phyloP scores from a whole-genome alignment of 2,329 filamentous ascomycete genomes.

The Torrubiellomyces zombiae region DNA sequence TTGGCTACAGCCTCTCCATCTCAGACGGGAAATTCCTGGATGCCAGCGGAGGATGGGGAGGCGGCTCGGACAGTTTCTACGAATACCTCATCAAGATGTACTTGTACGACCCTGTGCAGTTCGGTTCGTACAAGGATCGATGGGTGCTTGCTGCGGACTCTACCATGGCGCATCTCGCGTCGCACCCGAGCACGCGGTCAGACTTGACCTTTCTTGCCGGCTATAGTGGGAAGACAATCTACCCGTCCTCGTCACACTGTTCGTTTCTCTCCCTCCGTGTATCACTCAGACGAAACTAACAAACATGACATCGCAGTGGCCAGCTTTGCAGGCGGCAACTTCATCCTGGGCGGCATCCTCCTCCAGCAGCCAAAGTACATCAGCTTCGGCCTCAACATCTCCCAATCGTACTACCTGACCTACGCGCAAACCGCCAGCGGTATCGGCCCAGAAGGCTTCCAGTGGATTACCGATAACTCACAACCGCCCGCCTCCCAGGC shows the following conservation, averaged over 20 bases:
- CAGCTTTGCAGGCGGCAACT: slow-evolving; percentile 74
- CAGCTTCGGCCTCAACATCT: slow-evolving; percentile 56
- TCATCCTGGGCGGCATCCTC: slow-evolving; percentile 63
- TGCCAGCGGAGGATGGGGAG: slow-evolving; percentile 56
- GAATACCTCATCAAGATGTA: slow-evolving; percentile 90
- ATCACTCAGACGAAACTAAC: slow-evolving; percentile 11
- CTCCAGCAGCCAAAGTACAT: slow-evolving; percentile 50
- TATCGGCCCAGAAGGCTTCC: slow-evolving; percentile 62
- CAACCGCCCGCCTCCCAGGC: slow-evolving; percentile 27
- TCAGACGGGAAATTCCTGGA: slow-evolving; percentile 50
- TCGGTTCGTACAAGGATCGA: slow-evolving; percentile 48
- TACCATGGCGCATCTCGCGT: slow-evolving; percentile 53
- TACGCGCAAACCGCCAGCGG: slow-evolving; percentile 53
- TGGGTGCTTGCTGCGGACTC: slow-evolving; percentile 66
- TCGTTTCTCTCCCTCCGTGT: slow-evolving; percentile 9
- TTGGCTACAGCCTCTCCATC: slow-evolving; percentile 52
- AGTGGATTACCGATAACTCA: slow-evolving; percentile 36
- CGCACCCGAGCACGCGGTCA: slow-evolving; percentile 45
- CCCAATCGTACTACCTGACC: slow-evolving; percentile 56
- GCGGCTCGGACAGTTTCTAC: slow-evolving; percentile 66
- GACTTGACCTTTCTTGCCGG: slow-evolving; percentile 57
- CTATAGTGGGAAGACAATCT: slow-evolving; percentile 28
- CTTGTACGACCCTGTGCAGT: slow-evolving; percentile 53
- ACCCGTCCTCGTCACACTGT: slow-evolving; percentile 34
- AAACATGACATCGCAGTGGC: slow-evolving; percentile 35